These are phyloP conservation scores for Geosmithia morbida DNA, from an alignment of 2,329 filamentous ascomycete genomes.

Conservation along the genomic window DNA sequence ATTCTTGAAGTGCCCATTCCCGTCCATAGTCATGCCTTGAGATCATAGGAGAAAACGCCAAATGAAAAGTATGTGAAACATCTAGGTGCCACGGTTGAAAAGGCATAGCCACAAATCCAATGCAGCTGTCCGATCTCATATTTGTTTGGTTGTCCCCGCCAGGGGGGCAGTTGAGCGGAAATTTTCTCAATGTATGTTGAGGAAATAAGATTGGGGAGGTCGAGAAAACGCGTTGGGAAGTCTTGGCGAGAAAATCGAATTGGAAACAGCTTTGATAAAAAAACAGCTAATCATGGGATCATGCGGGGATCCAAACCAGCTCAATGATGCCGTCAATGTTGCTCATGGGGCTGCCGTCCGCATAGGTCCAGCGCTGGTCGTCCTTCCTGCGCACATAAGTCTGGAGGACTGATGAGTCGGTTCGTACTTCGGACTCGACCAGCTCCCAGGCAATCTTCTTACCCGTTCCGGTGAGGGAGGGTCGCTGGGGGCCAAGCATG, in stretches of 20 bases:
- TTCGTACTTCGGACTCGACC: constrained; percentile 29
- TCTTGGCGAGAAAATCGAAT: neutral
- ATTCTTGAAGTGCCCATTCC: neutral
- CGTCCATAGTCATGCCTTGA: neutral
- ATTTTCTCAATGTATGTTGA: neutral
- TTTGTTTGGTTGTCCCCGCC: neutral
- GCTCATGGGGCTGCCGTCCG: constrained; percentile 31
- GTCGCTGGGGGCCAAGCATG: constrained; percentile 33
- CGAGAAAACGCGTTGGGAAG: neutral
- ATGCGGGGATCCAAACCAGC: constrained; percentile 37
- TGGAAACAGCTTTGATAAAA: neutral
- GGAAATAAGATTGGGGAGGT: neutral
- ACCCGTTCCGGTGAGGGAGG: constrained; percentile 30
- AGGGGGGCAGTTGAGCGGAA: neutral
- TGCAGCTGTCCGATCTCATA: neutral
- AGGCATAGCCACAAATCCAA: neutral
- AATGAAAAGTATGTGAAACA: neutral
- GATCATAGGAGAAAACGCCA: neutral
- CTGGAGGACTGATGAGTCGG: constrained; percentile 36
- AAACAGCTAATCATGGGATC: neutral
- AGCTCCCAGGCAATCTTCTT: constrained; percentile 40
- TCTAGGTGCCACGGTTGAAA: neutral
- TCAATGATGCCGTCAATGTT: constrained; percentile 40
- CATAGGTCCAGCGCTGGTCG: constrained; percentile 37
- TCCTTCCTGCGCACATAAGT: constrained; percentile 36